These are phyloP conservation scores for Ogataea allantospora DNA, from an alignment of 805 yeast species.

Conservation along the genomic window DNA sequence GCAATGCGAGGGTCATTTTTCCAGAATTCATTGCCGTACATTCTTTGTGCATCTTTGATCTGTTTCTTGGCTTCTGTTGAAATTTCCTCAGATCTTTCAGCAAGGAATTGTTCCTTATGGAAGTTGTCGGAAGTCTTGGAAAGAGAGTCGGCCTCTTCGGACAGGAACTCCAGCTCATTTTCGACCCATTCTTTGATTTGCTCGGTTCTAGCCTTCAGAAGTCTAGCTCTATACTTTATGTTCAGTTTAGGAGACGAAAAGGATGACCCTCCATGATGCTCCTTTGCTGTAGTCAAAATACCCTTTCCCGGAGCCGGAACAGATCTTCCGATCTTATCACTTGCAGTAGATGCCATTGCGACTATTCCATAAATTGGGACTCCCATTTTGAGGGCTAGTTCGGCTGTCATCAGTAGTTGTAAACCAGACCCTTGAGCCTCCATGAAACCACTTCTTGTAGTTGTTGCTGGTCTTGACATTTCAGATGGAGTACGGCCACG, in stretches of 20 bases:
- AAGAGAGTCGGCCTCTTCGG: constrained; percentile 64
- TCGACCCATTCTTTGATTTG: constrained; percentile 87
- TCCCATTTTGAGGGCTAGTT: constrained; percentile 94
- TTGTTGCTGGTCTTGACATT: constrained; percentile 98
- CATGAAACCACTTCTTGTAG: constrained; percentile 97
- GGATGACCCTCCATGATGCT: constrained; percentile 77
- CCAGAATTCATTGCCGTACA: constrained; percentile 96
- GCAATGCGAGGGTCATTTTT: constrained; percentile 90
- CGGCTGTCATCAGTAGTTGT: constrained; percentile 94
- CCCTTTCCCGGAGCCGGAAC: constrained; percentile 99
- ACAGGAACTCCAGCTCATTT: constrained; percentile 66
- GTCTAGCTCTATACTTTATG: constrained; percentile 91
- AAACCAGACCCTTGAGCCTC: constrained; percentile 99
- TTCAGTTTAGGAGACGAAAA: constrained; percentile 79
- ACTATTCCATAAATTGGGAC: constrained; percentile 96
- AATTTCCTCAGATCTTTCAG: constrained; percentile 86
- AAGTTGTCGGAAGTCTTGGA: constrained; percentile 47
- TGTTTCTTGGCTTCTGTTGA: constrained; percentile 82
- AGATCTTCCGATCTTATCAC: constrained; percentile 98
- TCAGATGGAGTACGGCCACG: constrained; percentile 98
- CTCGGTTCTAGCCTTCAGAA: constrained; percentile 70
- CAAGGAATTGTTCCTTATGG: constrained; percentile 53
- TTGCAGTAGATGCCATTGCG: constrained; percentile 93
- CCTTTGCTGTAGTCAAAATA: constrained; percentile 96
- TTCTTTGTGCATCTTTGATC: constrained; percentile 81